These are phyloP conservation scores for Pichiaceae sp. DNA, from an alignment of 1,139 yeast species.

Conservation along the genomic window DNA sequence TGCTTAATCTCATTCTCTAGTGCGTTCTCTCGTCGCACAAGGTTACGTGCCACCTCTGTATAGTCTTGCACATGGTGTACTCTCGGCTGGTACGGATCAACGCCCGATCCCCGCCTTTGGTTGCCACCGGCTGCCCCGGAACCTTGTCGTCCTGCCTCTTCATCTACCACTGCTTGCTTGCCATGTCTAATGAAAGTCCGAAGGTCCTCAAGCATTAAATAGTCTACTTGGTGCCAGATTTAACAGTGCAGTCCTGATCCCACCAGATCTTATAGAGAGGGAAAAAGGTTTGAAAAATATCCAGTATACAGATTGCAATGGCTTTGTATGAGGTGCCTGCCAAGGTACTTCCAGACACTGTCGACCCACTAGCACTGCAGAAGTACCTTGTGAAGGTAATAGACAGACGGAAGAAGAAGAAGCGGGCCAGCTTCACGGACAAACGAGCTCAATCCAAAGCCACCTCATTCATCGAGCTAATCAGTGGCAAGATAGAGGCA, in stretches of 20 bases:
- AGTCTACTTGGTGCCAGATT: not conserved
- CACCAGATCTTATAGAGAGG: not conserved
- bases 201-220: constrained; percentile 34
- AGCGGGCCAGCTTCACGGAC: too few species aligned
- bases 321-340: not conserved
- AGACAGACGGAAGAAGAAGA: not conserved
- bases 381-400: not conserved
- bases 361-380: not conserved
- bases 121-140: not conserved
- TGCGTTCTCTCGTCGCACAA: constrained; percentile 52
- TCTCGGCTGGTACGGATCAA: not conserved
- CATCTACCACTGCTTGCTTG: constrained; percentile 45
- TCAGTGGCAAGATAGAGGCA: not conserved
- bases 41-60: constrained; percentile 46
- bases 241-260: too few species aligned
- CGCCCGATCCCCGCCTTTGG: not conserved
- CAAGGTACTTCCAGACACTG: not conserved
- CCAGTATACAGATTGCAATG: not conserved
- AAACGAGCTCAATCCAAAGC: not conserved
- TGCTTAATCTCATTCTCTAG: constrained; percentile 25
- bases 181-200: constrained; percentile 83
- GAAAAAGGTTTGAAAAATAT: not conserved
- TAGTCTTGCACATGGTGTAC: constrained; percentile 24
- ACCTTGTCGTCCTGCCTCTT: too few species aligned
- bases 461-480: not conserved